Evolutionary conservation across 768 basidiomycete genomes (phyloP).

Genomic region (Leccinum ochraceum): DNA sequence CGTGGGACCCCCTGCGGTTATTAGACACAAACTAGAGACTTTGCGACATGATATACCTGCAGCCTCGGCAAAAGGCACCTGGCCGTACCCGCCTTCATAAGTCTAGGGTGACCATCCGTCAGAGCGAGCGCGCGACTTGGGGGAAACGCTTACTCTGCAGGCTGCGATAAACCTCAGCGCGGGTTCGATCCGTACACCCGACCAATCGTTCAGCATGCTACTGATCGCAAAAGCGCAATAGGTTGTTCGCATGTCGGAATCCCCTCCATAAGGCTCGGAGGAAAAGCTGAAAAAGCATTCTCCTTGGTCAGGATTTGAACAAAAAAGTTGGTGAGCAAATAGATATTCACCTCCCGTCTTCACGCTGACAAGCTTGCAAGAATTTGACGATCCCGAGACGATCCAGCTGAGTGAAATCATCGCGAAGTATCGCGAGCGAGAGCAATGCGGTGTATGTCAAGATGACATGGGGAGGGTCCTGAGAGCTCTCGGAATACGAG

Average conservation of each 20-base stretch:
- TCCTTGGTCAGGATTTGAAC: slow-evolving; percentile 3
- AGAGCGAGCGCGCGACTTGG: neutral
- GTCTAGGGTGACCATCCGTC: slow-evolving; percentile 49
- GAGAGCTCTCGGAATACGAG: slow-evolving; percentile 43
- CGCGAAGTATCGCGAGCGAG: slow-evolving; percentile 81
- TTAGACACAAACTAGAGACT: neutral
- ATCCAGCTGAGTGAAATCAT: slow-evolving; percentile 75
- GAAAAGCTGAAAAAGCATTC: slow-evolving; percentile 55
- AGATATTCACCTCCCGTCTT: slow-evolving; percentile 73
- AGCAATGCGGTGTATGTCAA: slow-evolving; percentile 93
- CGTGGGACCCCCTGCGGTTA: slow-evolving; percentile 77
- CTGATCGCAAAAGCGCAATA: slow-evolving; percentile 89
- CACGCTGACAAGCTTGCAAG: slow-evolving; percentile 68
- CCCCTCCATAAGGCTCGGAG: slow-evolving; percentile 62
- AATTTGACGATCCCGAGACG: slow-evolving; percentile 65
- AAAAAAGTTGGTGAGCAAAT: slow-evolving; percentile 13
- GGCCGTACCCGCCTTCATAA: slow-evolving; percentile 92
- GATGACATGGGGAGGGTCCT: slow-evolving; percentile 80
- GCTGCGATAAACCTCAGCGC: slow-evolving; percentile 64
- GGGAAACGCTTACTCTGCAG: slow-evolving; percentile 61
- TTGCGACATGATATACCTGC: slow-evolving; percentile 55
- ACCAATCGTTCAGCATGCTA: slow-evolving; percentile 79
- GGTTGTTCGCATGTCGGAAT: slow-evolving; percentile 79
- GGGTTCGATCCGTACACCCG: slow-evolving; percentile 59
- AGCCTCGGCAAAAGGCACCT: slow-evolving; percentile 78